Evolutionary conservation across 1,284 basidiomycete genomes (phyloP).

Genomic region (Trametes pubescens): DNA sequence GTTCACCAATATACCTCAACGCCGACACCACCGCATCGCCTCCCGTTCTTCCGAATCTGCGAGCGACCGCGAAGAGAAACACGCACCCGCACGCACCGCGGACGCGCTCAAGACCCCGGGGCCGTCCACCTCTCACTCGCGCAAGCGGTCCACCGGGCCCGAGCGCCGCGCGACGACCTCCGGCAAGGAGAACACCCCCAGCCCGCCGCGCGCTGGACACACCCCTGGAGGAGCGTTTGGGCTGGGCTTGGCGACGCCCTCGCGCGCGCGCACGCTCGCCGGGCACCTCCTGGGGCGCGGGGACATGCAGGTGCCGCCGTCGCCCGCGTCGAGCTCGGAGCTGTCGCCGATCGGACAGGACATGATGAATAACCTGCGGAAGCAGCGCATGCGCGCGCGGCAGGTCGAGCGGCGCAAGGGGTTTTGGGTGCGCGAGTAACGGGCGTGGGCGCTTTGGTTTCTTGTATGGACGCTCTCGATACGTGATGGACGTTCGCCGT

Average conservation of each 20-base stretch:
- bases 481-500: not conserved
- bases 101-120: slow-evolving; percentile 6
- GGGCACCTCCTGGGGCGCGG: slow-evolving; percentile 24
- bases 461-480: not conserved
- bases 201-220: slow-evolving; percentile 8
- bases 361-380: slow-evolving; percentile 70
- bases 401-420: slow-evolving; percentile 30
- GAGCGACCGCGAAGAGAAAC: not conserved
- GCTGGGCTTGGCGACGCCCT: slow-evolving; percentile 37
- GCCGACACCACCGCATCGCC: slow-evolving; percentile 24
- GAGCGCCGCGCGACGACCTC: slow-evolving; percentile 12
- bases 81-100: not conserved
- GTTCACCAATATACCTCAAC: slow-evolving; percentile 25
- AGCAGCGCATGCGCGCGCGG: slow-evolving; percentile 60
- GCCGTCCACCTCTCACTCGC: slow-evolving; percentile 7
- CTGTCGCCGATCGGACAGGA: slow-evolving; percentile 70
- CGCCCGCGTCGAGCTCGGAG: slow-evolving; percentile 77
- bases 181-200: slow-evolving; percentile 41
- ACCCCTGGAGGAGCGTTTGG: not conserved
- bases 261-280: slow-evolving; percentile 41
- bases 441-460: not conserved
- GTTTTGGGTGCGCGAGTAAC: slow-evolving; percentile 26
- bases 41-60: slow-evolving; percentile 21
- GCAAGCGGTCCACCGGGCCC: slow-evolving; percentile 11
- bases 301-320: slow-evolving; percentile 46